Evolutionary conservation across 139 green algal genomes (phyloP), one percentile per base, ranked within the genome.

Genomic region (Eudorina sp.): DNA sequence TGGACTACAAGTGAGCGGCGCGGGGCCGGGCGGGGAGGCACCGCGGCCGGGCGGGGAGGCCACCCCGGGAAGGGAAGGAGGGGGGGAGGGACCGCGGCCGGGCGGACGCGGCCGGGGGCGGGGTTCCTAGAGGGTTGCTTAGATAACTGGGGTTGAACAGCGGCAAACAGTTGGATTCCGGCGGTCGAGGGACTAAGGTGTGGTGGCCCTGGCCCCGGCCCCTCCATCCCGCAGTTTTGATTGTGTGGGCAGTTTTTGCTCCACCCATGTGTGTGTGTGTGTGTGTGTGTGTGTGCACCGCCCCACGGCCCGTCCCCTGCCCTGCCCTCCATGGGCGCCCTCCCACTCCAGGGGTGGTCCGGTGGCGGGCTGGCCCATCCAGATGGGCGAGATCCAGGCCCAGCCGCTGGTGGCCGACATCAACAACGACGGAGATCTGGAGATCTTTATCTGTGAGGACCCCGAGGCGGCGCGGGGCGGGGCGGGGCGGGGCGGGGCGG

Each of bases 341-440:
- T n/a, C n/a, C n/a, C n/a, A n/a, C 25, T 66, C 43, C 90, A 94
- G 72, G 48, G 94, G 94, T 36, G 45, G 82, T 8, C 41, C 93
- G 16, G 70, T 89, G 31, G 66, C 92, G 5, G 96, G 96, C 11
- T 99, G 96, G 94, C 98, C 98, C 19, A 83, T 98, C 16, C 90
- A 92, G 92, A 98, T 99, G 97, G 97, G 96, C 0, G 95, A 98
- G 86, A 94, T 99, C 41, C 96, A 99, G 92, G 97, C 91, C 0
- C 97, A 99, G 89, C 93, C 97, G 45, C 93, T 97, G 75, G 97
- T 97, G 48, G 96, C 88, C 0, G 98, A 99, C 91, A 72, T 99
- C 78, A 96, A 99, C 89, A 94, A 92, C 53, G 97, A 99, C 83
- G 98, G 98, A 34, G 51, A 92, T 45, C 77, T 98, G 62, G 97